Percentiles rank a stretch among this genome's conserved stretches.
Conservation (phyloP, 2,329 filamentous ascomycete genomes). For the Juglanconis sp. region DNA sequence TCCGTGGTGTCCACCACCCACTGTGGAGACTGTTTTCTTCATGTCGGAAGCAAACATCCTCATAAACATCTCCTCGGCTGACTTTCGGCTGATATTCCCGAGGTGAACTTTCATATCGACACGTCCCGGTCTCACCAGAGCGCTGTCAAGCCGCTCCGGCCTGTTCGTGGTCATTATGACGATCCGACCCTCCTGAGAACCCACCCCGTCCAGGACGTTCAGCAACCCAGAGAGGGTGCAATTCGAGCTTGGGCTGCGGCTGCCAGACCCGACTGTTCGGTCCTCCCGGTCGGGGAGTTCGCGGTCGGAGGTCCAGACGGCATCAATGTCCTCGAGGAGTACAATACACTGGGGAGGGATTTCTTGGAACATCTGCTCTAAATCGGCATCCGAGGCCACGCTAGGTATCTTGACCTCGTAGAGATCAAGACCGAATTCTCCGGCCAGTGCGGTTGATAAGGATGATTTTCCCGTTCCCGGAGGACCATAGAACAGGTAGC, state of each 20-base stretch:
- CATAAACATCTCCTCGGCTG: constrained; percentile 33
- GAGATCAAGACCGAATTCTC: constrained; percentile 47
- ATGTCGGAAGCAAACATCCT: constrained; percentile 32
- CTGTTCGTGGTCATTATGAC: constrained; percentile 72
- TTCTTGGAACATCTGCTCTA: constrained; percentile 50
- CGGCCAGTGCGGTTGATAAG: constrained; percentile 49
- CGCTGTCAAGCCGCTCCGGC: constrained; percentile 57
- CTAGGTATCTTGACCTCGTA: constrained; percentile 49
- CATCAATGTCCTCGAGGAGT: constrained; percentile 54
- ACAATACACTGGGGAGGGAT: constrained; percentile 52
- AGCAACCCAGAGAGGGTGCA: constrained; percentile 58
- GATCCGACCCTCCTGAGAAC: constrained; percentile 63
- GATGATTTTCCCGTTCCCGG: constrained; percentile 61
- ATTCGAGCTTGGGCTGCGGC: constrained; percentile 14
- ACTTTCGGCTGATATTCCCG: constrained; percentile 32
- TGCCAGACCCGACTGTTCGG: constrained; percentile 10
- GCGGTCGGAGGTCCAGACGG: constrained; percentile 24
- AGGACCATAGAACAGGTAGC: constrained; percentile 64
- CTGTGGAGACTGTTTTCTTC: neutral
- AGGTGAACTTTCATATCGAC: constrained; percentile 61
- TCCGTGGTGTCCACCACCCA: neutral
- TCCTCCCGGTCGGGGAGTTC: constrained; percentile 13
- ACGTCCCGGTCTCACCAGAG: constrained; percentile 59
- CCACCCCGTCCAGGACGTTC: constrained; percentile 67
- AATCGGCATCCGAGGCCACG: constrained; percentile 45